A percentile compares a stretch with the other conserved stretches of the same genome.
Conservation (phyloP, 176 grass and related monocot species). For the Panicum miliaceum region DNA sequence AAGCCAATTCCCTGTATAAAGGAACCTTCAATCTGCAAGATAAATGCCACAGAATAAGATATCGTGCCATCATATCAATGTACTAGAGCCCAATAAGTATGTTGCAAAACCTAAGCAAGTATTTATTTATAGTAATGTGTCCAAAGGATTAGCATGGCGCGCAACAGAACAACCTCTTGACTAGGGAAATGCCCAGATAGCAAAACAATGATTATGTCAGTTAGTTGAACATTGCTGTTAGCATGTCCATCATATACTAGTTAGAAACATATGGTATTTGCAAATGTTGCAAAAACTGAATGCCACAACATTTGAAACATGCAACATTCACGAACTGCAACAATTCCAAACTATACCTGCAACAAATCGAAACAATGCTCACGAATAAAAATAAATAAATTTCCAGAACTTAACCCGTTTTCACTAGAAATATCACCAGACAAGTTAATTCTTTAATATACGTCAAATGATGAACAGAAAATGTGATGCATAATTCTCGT, state of each 20-base stretch:
- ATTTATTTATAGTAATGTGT: background rate
- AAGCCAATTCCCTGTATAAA: constrained; percentile 80
- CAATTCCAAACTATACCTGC: background rate
- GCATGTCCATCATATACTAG: background rate
- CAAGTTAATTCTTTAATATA: background rate
- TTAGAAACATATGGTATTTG: background rate
- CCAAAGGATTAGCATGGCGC: too few species aligned
- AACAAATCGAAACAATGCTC: background rate
- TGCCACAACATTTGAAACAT: background rate
- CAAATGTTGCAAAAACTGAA: background rate
- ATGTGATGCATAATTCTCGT: background rate
- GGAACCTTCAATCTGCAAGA: constrained; percentile 55
- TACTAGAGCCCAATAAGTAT: constrained; percentile 1
- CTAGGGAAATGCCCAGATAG: background rate
- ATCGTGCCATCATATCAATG: background rate
- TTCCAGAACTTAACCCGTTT: background rate
- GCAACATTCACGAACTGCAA: background rate
- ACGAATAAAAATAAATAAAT: background rate
- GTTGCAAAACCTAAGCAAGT: background rate
- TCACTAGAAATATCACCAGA: background rate
- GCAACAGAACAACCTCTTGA: background rate
- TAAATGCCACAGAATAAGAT: background rate
- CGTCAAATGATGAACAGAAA: background rate
- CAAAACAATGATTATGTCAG: background rate
- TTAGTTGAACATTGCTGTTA: background rate